Conservation (phyloP, 2,329 filamentous ascomycete genomes). For the Paecilomyces dactylethromorphus region DNA sequence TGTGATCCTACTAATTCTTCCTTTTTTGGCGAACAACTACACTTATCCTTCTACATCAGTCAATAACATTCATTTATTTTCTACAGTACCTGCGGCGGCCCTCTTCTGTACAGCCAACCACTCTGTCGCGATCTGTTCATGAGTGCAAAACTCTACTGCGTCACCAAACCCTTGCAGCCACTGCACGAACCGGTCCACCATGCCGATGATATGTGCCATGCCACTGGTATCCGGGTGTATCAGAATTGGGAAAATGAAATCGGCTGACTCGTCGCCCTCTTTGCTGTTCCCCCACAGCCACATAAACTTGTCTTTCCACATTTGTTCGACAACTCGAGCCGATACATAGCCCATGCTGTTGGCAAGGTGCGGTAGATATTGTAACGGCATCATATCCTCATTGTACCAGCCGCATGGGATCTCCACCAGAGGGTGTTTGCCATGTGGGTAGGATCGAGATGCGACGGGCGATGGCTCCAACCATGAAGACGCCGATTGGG, state of each 20-base stretch:
- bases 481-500: slow-evolving; percentile 34
- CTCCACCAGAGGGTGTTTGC: slow-evolving; percentile 34
- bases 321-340: slow-evolving; percentile 41
- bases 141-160: slow-evolving; percentile 41
- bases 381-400: slow-evolving; percentile 47
- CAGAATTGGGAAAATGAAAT: slow-evolving; percentile 41
- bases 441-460: slow-evolving; percentile 12
- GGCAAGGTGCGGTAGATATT: slow-evolving; percentile 38
- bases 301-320: slow-evolving; percentile 45
- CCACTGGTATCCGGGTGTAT: slow-evolving; percentile 49
- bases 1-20: no score
- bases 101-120: slow-evolving; percentile 21
- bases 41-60: no score
- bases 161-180: slow-evolving; percentile 39
- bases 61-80: no score
- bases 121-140: slow-evolving; percentile 35
- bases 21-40: no score
- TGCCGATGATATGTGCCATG: slow-evolving; percentile 49
- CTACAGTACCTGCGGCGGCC: not conserved
- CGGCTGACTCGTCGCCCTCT: slow-evolving; percentile 5
- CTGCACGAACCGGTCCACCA: slow-evolving; percentile 40
- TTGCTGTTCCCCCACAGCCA: slow-evolving; percentile 31
- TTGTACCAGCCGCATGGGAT: slow-evolving; percentile 47
- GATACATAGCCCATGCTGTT: slow-evolving; percentile 47
- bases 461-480: slow-evolving; percentile 37